Percentiles rank a stretch among this genome's conserved stretches.
Conservation (phyloP, 164 flowering plant species). For the Protea cynaroides region DNA sequence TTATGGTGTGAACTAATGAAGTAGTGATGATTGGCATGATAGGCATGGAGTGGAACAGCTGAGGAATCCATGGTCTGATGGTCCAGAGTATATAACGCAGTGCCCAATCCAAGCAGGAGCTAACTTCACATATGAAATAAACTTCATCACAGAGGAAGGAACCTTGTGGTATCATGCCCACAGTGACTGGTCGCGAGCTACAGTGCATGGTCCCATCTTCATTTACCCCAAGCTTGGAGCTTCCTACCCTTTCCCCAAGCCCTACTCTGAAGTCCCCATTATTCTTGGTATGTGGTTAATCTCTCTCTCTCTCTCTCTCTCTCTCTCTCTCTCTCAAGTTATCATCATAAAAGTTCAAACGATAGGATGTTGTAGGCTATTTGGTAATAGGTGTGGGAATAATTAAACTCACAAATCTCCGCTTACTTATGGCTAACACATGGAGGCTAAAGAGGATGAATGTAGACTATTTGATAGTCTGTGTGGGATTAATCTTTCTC, state of each 20-base stretch:
- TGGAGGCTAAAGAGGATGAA: too few relatives aligned
- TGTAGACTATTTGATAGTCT: too few relatives aligned
- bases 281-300: slow-evolving; percentile 24
- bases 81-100: slow-evolving; percentile 44
- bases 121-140: slow-evolving; percentile 25
- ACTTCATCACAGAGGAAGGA: slow-evolving; percentile 35
- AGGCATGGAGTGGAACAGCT: slow-evolving; percentile 37
- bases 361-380: too few relatives aligned
- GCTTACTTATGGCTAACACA: too few relatives aligned
- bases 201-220: slow-evolving; percentile 36
- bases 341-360: too few relatives aligned
- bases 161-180: slow-evolving; percentile 69
- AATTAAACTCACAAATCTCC: too few relatives aligned
- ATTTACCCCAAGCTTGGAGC: slow-evolving; percentile 21
- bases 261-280: slow-evolving; percentile 27
- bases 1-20: too few relatives aligned
- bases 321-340: slow-evolving; percentile 8
- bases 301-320: too few relatives aligned
- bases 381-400: too few relatives aligned
- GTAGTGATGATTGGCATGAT: too few relatives aligned
- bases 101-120: slow-evolving; percentile 43
- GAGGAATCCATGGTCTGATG: slow-evolving; percentile 54
- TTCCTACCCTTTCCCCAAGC: slow-evolving; percentile 30
- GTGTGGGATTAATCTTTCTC: too few relatives aligned
- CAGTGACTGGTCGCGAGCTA: slow-evolving; percentile 47